Base-by-base conservation (phyloP, 257 asterid genomes). In the Coffea eugenioides region DNA sequence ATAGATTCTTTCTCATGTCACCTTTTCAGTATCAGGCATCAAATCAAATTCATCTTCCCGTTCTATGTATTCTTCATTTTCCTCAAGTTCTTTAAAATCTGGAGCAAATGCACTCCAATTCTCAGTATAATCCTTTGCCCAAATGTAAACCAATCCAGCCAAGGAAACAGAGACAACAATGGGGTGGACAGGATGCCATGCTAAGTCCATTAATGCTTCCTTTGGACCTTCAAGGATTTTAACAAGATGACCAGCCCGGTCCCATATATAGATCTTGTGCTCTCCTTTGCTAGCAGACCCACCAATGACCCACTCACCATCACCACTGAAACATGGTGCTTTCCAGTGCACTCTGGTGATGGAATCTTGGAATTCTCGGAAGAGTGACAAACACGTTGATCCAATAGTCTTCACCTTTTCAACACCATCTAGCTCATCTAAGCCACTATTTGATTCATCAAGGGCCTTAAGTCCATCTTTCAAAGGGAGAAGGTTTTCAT, bases 51-150 rank as follows among this genome's bases (percentile, higher is more conserved):
- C 98, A 82, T 94, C 98, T 83, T 94, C 98, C 82, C 92, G 84
- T 81, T 94, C 98, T 71, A 94, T 89, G 82, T 94, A 94, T 90
- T 94, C 98, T 86, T 94, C 97, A 66, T 91, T 94, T 86, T 94
- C 98, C 90, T 92, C 98, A 0, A 94, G 95, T 87, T 94, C 98
- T 85, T 91, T 90, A 80, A 94, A 92, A 83, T 94, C 97, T 31
- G 98, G 97, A 71, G 98, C 98, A 89, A 94, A 94, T 36, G 98
- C 96, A 80, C 98, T 94, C 98, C 98, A 94, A 85, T 94, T 94
- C 87, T 94, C 98, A 41, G 97, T 92, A 82, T 91, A 90, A 84
- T 94, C 98, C 85, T 94, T 92, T n/a, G 98, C 98, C 98, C 98
- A 94, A 54, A 94, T 92, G 86, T 94, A 94, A 49, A 88, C 95